Evolutionary conservation across 1,139 yeast genomes (phyloP).

Genomic region (Lodderomyces oxycetoniae): DNA sequence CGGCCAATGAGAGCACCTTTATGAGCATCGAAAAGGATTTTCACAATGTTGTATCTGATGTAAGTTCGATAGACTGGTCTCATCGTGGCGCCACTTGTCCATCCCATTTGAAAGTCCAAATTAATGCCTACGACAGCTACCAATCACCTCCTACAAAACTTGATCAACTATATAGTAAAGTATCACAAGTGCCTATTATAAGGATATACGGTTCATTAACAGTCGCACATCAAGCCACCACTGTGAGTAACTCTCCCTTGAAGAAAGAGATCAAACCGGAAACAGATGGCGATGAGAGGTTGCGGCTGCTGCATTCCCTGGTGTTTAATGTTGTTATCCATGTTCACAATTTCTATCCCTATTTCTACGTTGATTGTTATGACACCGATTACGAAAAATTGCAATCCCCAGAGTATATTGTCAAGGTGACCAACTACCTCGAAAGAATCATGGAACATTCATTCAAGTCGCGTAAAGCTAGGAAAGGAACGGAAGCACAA

Average conservation of each 20-base stretch:
- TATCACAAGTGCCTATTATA: constrained; percentile 62
- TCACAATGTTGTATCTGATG: constrained; percentile 3
- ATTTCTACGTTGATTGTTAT: constrained; percentile 57
- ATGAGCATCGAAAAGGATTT: no score
- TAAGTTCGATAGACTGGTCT: constrained; percentile 10
- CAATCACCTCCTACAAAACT: constrained; percentile 37
- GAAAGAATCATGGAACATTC: constrained; percentile 19
- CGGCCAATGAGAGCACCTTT: no score
- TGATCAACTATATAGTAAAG: constrained; percentile 30
- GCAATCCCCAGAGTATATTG: constrained; percentile 12
- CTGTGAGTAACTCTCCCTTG: constrained; percentile 4
- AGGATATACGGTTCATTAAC: constrained; percentile 69
- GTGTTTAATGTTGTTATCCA: constrained; percentile 46
- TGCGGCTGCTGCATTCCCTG: constrained; percentile 5
- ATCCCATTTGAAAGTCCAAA: constrained; percentile 32
- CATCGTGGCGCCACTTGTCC: constrained; percentile 6
- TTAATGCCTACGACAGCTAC: constrained; percentile 62
- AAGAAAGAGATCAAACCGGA: constrained; percentile 2
- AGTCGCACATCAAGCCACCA: constrained; percentile 13
- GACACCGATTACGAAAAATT: constrained; percentile 14
- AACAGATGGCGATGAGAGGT: no score
- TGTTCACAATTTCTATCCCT: constrained; percentile 82
- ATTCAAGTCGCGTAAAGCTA: constrained; percentile 13
- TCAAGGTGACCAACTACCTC: constrained; percentile 15
- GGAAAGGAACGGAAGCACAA: constrained; percentile 12